phyloP scores from a whole-genome alignment of 2,329 filamentous ascomycete genomes.

The Rutstroemia sydowiana region DNA sequence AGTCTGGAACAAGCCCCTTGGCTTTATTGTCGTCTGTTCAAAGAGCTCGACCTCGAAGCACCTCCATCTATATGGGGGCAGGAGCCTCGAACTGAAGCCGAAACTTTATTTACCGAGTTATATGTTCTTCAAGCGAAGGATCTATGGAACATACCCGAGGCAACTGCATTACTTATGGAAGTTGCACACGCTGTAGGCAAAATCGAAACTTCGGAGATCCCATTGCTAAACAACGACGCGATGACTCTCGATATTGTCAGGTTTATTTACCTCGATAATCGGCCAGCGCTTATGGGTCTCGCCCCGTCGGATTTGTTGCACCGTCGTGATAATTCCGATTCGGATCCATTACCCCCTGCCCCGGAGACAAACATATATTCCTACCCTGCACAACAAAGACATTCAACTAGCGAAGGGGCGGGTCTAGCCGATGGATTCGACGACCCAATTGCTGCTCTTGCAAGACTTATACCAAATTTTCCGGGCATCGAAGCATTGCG shows the following conservation, averaged over 20 bases:
- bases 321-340: conserved; percentile 28
- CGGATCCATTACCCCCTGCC: conserved; percentile 30
- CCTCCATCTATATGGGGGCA: conserved; percentile 80
- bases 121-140: conserved; percentile 63
- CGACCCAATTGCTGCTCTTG: conserved; percentile 24
- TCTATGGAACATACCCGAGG: conserved; percentile 65
- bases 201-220: conserved; percentile 13
- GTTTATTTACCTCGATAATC: conserved; percentile 30
- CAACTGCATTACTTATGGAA: conserved; percentile 54
- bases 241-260: conserved; percentile 28
- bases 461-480: conserved; percentile 18
- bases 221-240: conserved; percentile 17
- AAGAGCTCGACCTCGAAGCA: conserved; percentile 69
- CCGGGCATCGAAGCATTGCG: conserved; percentile 4
- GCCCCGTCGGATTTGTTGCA: conserved; percentile 26
- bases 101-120: conserved; percentile 54
- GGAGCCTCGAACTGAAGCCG: conserved; percentile 43
- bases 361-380: conserved; percentile 28
- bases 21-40: conserved; percentile 74
- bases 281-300: conserved; percentile 26
- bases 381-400: conserved; percentile 20
- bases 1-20: conserved; percentile 74
- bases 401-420: conserved; percentile 7
- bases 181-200: conserved; percentile 42
- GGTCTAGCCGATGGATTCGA: conserved; percentile 13